Percentiles rank a stretch among this genome's conserved stretches.
phyloP scores from a whole-genome alignment of 305 asterid genomes.

The Solanum aculeatissimum region DNA sequence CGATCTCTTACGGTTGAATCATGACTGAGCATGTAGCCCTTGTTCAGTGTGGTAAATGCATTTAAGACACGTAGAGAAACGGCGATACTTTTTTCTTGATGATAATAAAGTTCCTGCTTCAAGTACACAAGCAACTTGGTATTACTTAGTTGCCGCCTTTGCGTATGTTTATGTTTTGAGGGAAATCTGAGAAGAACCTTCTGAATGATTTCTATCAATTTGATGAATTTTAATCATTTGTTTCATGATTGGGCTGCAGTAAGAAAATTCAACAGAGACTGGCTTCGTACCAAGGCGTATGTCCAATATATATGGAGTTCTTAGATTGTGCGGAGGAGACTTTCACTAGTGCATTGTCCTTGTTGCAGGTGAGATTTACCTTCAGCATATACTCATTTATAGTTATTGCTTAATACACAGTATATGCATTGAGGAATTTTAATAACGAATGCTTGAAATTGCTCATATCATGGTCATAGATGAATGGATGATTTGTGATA shows the following conservation, averaged over 20 bases:
- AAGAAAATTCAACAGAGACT: slow-evolving; percentile 86
- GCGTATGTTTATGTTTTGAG: neutral
- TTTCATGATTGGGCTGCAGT: slow-evolving; percentile 32
- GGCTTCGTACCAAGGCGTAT: slow-evolving; percentile 88
- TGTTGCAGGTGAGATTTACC: slow-evolving; percentile 43
- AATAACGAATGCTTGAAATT: neutral
- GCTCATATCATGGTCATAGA: neutral
- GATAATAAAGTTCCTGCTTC: neutral
- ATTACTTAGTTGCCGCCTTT: neutral
- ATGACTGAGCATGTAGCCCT: neutral
- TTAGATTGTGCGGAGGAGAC: slow-evolving; percentile 76
- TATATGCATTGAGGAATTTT: neutral
- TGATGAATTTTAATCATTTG: neutral
- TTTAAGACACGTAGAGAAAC: neutral
- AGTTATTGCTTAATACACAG: neutral
- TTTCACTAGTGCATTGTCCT: slow-evolving; percentile 53
- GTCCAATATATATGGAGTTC: slow-evolving; percentile 87
- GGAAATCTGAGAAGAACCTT: neutral
- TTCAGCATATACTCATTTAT: neutral
- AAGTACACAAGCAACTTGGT: neutral
- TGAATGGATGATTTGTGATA: neutral
- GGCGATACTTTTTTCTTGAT: neutral
- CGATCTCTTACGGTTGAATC: neutral
- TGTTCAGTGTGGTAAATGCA: neutral
- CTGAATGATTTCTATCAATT: neutral